phyloP scores from a whole-genome alignment of 441 rosid species.

The Aleurites moluccanus region DNA sequence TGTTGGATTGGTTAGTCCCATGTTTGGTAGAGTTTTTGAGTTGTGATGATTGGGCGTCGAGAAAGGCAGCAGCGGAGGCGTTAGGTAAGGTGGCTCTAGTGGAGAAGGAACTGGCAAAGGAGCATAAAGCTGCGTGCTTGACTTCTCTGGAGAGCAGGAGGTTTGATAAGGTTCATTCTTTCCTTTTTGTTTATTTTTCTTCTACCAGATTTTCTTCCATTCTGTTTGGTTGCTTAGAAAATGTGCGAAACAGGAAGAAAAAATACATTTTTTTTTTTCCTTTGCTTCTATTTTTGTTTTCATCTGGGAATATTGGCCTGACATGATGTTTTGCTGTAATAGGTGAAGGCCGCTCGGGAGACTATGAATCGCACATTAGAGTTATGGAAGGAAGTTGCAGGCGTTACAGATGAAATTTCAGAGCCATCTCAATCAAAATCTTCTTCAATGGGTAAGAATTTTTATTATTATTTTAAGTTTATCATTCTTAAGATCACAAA shows the following conservation, averaged over 20 bases:
- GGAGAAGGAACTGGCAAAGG: slow-evolving; percentile 57
- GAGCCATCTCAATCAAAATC: slow-evolving; percentile 50
- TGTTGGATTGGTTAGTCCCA: slow-evolving; percentile 77
- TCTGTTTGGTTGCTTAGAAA: slow-evolving; percentile 18
- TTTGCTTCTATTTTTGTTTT: background rate
- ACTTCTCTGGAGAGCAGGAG: slow-evolving; percentile 62
- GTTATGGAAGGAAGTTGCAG: slow-evolving; percentile 72
- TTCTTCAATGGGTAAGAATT: slow-evolving; percentile 45
- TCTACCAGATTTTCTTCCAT: background rate
- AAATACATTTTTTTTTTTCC: background rate
- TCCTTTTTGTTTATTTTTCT: background rate
- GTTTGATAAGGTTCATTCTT: slow-evolving; percentile 73
- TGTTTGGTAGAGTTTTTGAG: slow-evolving; percentile 64
- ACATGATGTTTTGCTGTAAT: slow-evolving; percentile 16
- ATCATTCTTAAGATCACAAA: background rate
- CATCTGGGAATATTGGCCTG: slow-evolving; percentile 6
- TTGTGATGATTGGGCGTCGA: slow-evolving; percentile 77
- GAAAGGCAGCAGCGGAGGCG: slow-evolving; percentile 89
- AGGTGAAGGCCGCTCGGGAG: slow-evolving; percentile 90
- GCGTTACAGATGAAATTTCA: slow-evolving; percentile 48
- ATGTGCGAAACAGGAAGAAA: slow-evolving; percentile 1
- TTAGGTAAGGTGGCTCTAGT: slow-evolving; percentile 62
- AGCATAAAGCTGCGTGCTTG: slow-evolving; percentile 50
- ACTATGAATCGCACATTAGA: slow-evolving; percentile 75
- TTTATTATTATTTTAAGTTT: too few relatives aligned